Conservation (phyloP, 2,329 filamentous ascomycete genomes). For the Cytospora leucostoma region DNA sequence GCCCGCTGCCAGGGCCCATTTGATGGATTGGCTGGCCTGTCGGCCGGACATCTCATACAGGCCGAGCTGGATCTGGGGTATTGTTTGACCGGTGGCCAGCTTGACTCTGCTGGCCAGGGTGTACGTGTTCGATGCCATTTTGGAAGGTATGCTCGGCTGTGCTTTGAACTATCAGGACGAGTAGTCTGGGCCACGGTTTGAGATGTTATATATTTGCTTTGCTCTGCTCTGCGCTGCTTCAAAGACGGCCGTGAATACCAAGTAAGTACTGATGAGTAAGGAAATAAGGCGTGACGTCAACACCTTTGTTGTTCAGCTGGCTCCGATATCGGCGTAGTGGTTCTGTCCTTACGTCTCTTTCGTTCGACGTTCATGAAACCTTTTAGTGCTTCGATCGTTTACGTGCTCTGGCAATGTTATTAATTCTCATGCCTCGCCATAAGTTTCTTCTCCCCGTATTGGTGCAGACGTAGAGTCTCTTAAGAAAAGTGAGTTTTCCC, state of each 20-base stretch:
- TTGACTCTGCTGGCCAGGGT: conserved; percentile 26
- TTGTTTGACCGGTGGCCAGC: conserved; percentile 65
- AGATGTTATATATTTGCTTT: background rate
- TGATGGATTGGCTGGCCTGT: conserved; percentile 61
- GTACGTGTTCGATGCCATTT: conserved; percentile 23
- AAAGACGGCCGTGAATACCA: background rate
- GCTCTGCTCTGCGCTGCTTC: background rate
- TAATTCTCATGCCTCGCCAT: too few species aligned
- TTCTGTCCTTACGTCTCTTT: background rate
- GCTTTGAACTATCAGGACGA: background rate
- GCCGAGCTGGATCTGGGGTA: conserved; percentile 73
- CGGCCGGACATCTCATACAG: conserved; percentile 69
- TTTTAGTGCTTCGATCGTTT: background rate
- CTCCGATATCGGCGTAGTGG: conserved; percentile 23
- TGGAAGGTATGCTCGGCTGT: background rate
- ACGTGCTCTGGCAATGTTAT: background rate
- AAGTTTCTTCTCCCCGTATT: too few species aligned
- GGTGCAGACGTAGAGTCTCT: too few species aligned
- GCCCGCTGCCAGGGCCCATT: conserved; percentile 55
- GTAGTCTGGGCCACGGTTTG: background rate
- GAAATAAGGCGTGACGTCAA: conserved; percentile 24
- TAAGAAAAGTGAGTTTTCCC: too few species aligned
- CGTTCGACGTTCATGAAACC: background rate
- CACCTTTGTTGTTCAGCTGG: background rate
- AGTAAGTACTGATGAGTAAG: background rate